A percentile compares a stretch with the other conserved stretches of the same genome.
Evolutionary conservation across 306 rosid genomes (phyloP).

Genomic region (Glycyrrhiza uralensis): DNA sequence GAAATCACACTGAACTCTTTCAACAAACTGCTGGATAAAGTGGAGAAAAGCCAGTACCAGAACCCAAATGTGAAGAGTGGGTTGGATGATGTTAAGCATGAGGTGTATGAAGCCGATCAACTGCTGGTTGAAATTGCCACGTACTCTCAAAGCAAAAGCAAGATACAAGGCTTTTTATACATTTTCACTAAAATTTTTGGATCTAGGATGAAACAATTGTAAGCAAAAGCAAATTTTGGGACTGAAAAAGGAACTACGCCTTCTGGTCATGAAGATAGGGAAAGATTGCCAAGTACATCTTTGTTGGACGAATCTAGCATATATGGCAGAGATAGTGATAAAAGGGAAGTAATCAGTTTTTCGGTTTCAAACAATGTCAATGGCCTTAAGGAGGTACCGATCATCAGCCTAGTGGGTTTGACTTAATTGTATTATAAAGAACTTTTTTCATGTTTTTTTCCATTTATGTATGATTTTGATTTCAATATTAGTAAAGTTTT

Average conservation of each 20-base stretch:
- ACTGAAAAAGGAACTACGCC: slow-evolving; percentile 7
- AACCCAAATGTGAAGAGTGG: slow-evolving; percentile 28
- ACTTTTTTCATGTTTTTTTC: too few relatives aligned
- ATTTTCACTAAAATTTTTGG: not conserved
- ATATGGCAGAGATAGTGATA: slow-evolving; percentile 21
- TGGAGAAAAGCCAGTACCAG: slow-evolving; percentile 31
- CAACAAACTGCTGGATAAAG: slow-evolving; percentile 30
- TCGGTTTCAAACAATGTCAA: not conserved
- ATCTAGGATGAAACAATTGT: slow-evolving; percentile 7
- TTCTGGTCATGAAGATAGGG: slow-evolving; percentile 3
- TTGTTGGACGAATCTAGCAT: slow-evolving; percentile 5
- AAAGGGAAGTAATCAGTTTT: not conserved
- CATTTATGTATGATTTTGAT: too few relatives aligned
- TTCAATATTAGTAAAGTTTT: too few relatives aligned
- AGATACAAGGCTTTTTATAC: not conserved
- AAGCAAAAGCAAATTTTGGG: slow-evolving; percentile 28
- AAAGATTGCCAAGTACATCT: slow-evolving; percentile 12
- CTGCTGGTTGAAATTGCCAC: slow-evolving; percentile 38
- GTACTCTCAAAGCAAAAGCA: not conserved
- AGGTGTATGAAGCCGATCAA: slow-evolving; percentile 6
- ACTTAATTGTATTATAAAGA: too few relatives aligned
- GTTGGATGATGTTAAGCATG: slow-evolving; percentile 32
- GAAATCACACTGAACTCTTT: not conserved
- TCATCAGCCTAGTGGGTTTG: not conserved
- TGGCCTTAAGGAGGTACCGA: not conserved